A percentile compares a stretch with the other conserved stretches of the same genome.
These are phyloP conservation scores for Neonectria magnoliae DNA, from an alignment of 2,329 filamentous ascomycete species.

Conservation along the genomic window DNA sequence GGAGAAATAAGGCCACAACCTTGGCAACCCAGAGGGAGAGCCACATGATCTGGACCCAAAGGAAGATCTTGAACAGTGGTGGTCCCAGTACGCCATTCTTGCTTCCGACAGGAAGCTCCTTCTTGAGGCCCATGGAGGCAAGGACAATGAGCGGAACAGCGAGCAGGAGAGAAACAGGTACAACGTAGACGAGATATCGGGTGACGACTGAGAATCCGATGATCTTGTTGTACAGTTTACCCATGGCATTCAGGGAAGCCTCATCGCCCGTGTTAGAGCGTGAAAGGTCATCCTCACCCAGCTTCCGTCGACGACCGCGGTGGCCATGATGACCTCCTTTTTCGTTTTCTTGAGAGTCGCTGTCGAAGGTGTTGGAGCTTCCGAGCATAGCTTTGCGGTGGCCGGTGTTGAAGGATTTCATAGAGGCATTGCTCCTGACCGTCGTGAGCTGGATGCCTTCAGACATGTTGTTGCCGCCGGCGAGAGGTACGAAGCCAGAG, in stretches of 20 bases:
- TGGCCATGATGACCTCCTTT: slow-evolving; percentile 54
- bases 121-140: slow-evolving; percentile 50
- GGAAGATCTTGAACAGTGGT: slow-evolving; percentile 68
- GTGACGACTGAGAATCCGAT: slow-evolving; percentile 71
- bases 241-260: slow-evolving; percentile 70
- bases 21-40: slow-evolving; percentile 74
- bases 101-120: slow-evolving; percentile 25
- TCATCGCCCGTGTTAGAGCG: slow-evolving; percentile 64
- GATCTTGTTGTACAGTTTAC: slow-evolving; percentile 71
- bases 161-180: slow-evolving; percentile 70
- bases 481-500: slow-evolving; percentile 58
- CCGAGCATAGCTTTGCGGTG: slow-evolving; percentile 58
- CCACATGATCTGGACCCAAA: slow-evolving; percentile 78
- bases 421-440: slow-evolving; percentile 65
- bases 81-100: slow-evolving; percentile 49
- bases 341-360: slow-evolving; percentile 53
- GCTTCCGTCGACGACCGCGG: slow-evolving; percentile 61
- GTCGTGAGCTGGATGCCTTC: slow-evolving; percentile 65
- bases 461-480: slow-evolving; percentile 47
- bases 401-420: slow-evolving; percentile 58
- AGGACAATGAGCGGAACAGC: slow-evolving; percentile 70
- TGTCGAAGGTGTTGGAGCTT: slow-evolving; percentile 47
- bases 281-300: slow-evolving; percentile 50
- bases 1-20: slow-evolving; percentile 68
- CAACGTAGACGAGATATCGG: slow-evolving; percentile 74